Percentiles rank a stretch among this genome's conserved stretches.
These are phyloP conservation scores for Mucor velutinosus DNA, from an alignment of 371 early-diverging fungal species.

Conservation along the genomic window DNA sequence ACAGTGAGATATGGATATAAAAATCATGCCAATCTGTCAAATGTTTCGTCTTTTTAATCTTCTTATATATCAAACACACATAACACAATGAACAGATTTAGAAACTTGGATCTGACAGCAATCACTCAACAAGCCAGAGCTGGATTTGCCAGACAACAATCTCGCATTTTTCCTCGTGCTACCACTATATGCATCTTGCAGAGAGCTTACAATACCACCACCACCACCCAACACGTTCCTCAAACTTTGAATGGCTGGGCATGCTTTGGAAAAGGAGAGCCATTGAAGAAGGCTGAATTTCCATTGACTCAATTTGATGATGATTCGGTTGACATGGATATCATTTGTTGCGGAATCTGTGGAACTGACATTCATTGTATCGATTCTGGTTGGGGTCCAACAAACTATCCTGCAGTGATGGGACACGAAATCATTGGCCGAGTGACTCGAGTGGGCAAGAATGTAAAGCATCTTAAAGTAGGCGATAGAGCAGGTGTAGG, in stretches of 20 bases:
- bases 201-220: not conserved
- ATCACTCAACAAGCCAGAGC: not conserved
- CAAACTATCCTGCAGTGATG: constrained; percentile 52
- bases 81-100: constrained; percentile 1
- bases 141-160: not conserved
- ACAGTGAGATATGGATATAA: not conserved
- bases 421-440: constrained; percentile 64
- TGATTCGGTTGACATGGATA: constrained; percentile 55
- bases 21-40: not conserved
- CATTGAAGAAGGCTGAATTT: constrained; percentile 11
- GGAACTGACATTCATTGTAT: constrained; percentile 61
- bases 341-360: constrained; percentile 59
- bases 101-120: not conserved
- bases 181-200: not conserved
- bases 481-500: constrained; percentile 75
- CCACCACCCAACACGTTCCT: not conserved
- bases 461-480: constrained; percentile 47
- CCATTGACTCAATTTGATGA: constrained; percentile 44
- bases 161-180: not conserved
- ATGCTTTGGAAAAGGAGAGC: constrained; percentile 19
- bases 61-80: not conserved
- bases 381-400: constrained; percentile 59
- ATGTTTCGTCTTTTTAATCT: not conserved
- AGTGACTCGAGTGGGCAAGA: constrained; percentile 44
- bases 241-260: constrained; percentile 27